phyloP scores from a whole-genome alignment of 2,329 filamentous ascomycete genomes.

The Microcyclospora tardicrescens region DNA sequence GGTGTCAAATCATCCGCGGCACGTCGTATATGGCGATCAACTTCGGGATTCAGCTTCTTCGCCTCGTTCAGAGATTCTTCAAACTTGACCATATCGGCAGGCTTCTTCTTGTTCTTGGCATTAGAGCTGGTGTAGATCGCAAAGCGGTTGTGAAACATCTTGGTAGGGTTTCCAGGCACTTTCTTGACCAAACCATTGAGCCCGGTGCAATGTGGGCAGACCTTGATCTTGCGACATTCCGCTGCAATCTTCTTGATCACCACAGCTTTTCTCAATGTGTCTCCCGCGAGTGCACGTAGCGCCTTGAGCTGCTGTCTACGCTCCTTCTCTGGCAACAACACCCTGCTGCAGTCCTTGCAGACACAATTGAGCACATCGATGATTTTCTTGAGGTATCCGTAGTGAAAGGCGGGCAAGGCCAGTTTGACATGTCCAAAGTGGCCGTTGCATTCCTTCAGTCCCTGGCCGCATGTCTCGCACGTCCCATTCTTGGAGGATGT shows the following conservation, averaged over 20 bases:
- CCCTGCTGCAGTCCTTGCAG: constrained; percentile 81
- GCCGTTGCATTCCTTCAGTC: constrained; percentile 74
- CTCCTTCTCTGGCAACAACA: constrained; percentile 70
- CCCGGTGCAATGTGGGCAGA: constrained; percentile 66
- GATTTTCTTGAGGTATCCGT: constrained; percentile 89
- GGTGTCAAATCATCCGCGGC: constrained; percentile 92
- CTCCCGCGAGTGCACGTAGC: constrained; percentile 66
- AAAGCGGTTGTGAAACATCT: constrained; percentile 90
- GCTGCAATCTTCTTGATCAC: constrained; percentile 82
- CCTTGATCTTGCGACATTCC: constrained; percentile 75
- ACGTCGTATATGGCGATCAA: constrained; percentile 84
- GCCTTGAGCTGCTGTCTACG: constrained; percentile 66
- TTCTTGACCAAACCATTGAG: constrained; percentile 90
- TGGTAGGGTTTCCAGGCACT: constrained; percentile 65
- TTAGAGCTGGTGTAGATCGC: constrained; percentile 78
- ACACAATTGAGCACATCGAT: constrained; percentile 88
- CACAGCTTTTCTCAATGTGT: constrained; percentile 71
- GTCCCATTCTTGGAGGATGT: constrained; percentile 70
- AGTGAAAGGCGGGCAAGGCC: constrained; percentile 84
- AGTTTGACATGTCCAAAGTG: constrained; percentile 92
- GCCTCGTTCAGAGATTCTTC: constrained; percentile 75
- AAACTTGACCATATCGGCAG: constrained; percentile 69
- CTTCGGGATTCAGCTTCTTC: constrained; percentile 61
- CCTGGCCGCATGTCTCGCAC: constrained; percentile 74
- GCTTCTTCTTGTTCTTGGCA: constrained; percentile 69